Percentiles rank a stretch among this genome's conserved stretches.
phyloP scores from a whole-genome alignment of 2,329 filamentous ascomycete genomes.

The Penicillium freii region DNA sequence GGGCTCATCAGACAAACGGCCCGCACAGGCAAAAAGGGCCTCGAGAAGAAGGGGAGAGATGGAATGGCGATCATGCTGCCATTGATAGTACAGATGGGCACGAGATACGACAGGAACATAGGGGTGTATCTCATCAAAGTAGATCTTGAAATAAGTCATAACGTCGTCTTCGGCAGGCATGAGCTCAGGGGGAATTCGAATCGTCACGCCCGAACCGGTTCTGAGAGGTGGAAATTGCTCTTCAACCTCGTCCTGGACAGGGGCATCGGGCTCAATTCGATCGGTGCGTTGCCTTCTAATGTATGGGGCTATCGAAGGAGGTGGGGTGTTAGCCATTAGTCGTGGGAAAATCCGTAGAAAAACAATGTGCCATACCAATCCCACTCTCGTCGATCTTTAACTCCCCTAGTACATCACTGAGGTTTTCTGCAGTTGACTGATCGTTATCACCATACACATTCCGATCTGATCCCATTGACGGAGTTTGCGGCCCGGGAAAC shows the following conservation, averaged over 20 bases:
- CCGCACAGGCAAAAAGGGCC: constrained; percentile 85
- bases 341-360: neutral
- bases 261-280: constrained; percentile 53
- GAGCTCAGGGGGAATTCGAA: constrained; percentile 85
- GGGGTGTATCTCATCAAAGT: constrained; percentile 85
- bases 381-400: constrained; percentile 84
- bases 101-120: constrained; percentile 90
- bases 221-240: constrained; percentile 66
- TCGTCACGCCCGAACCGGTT: constrained; percentile 68
- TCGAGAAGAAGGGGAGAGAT: constrained; percentile 89
- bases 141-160: constrained; percentile 83
- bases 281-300: constrained; percentile 63
- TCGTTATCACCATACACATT: constrained; percentile 59
- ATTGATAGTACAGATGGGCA: constrained; percentile 79
- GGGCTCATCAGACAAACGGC: constrained; percentile 77
- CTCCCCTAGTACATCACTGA: constrained; percentile 78
- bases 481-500: constrained; percentile 27
- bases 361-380: constrained; percentile 62
- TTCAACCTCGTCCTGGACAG: constrained; percentile 66
- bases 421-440: constrained; percentile 66
- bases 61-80: constrained; percentile 75
- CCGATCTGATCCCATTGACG: constrained; percentile 38
- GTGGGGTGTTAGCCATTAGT: constrained; percentile 8
- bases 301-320: constrained; percentile 66
- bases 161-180: constrained; percentile 87